Evolutionary conservation across 2,329 filamentous ascomycete genomes (phyloP), one percentile per base, ranked within the genome.

Genomic region (Colletotrichum theobromicola): DNA sequence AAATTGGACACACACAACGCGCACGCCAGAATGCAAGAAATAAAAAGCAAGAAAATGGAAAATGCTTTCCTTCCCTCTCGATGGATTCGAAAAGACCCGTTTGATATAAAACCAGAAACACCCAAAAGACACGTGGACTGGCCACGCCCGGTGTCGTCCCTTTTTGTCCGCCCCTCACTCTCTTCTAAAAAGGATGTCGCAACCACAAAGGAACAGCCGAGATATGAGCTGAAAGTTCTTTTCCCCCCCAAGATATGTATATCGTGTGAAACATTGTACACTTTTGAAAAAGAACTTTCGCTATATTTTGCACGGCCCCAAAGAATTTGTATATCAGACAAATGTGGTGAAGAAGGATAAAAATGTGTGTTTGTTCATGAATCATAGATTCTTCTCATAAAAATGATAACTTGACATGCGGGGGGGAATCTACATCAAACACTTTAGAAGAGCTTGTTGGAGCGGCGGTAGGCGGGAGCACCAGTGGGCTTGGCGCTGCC

Each of bases 401-500:
- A 74, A 67, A 72, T 62, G 55, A 72, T 67, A 67, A 58, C 68
- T 74, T 74, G 72, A 74, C 72, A 74, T 72, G 72, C 42, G 24
- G 68, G 60, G 71, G 72, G 34, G 72, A 62, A 72, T 72, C 68
- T 72, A 74, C 68, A 74, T 74, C 72, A 50, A 67, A 67, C 72
- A 74, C 68, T 63, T 63, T 72, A 74, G 42, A 72, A 74, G 68
- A 74, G 72, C 72, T 75, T 75, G 72, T 72, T 63, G 69, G 74
- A 76, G 70, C 74, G 80, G 71, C 80, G 79, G 71, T 80, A 79
- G 77, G 81, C 82, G 8, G 55, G 55, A 62, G 60, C 60, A 76
- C 84, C 84, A 68, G 84, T 82, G 73, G 84, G 82, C 53, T 76
- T 75, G 46, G 82, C 80, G 42, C 77, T 79, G 65, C 83, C 83